phyloP scores from a whole-genome alignment of 2,329 filamentous ascomycete genomes.

The Venturia carpophila region DNA sequence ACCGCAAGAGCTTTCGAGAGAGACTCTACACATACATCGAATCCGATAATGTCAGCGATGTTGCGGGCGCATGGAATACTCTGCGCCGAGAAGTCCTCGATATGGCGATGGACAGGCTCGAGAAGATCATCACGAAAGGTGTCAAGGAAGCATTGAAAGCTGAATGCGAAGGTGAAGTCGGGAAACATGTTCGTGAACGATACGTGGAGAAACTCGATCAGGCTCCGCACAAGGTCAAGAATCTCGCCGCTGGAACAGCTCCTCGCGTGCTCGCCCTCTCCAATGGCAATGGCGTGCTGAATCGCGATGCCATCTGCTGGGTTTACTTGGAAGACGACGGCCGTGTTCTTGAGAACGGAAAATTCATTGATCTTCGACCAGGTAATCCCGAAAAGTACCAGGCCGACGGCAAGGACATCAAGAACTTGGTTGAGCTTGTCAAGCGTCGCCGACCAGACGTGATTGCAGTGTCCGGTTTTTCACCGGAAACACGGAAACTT shows the following conservation, averaged over 20 bases:
- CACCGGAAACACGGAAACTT: constrained; percentile 75
- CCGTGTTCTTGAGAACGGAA: constrained; percentile 79
- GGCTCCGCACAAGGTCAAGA: constrained; percentile 90
- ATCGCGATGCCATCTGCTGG: constrained; percentile 74
- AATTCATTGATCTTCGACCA: constrained; percentile 67
- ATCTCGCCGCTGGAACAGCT: constrained; percentile 78
- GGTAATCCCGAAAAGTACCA: constrained; percentile 59
- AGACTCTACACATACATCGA: constrained; percentile 77
- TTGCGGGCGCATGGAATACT: constrained; percentile 90
- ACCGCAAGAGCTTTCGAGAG: constrained; percentile 66
- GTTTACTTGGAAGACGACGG: constrained; percentile 82
- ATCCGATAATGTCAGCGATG: constrained; percentile 90
- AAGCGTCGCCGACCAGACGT: constrained; percentile 79
- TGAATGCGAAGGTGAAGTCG: constrained; percentile 86
- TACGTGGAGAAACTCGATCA: constrained; percentile 89
- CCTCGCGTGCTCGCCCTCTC: constrained; percentile 82
- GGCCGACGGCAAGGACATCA: constrained; percentile 56
- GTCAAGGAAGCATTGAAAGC: constrained; percentile 92
- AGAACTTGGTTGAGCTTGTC: constrained; percentile 70
- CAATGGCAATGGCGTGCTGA: constrained; percentile 72
- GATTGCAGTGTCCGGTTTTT: constrained; percentile 80
- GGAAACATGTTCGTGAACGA: constrained; percentile 79
- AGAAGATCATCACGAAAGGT: constrained; percentile 76
- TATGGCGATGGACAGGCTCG: constrained; percentile 69
- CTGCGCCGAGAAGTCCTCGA: constrained; percentile 81